Conservation (phyloP, 768 basidiomycete species). For the Tephrocybe sp. region DNA sequence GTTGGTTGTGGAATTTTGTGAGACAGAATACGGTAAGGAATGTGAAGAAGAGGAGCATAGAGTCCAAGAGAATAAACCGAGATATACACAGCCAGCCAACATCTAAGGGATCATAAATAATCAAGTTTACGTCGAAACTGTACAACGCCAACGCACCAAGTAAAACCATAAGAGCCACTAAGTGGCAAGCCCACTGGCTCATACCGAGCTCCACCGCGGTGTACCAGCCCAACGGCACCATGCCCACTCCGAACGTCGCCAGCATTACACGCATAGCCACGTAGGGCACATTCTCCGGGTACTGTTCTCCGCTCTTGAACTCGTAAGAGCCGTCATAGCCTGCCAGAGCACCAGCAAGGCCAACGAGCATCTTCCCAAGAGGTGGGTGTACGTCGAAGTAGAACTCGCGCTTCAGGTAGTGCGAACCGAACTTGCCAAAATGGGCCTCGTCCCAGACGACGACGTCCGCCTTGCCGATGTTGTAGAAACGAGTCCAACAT, state of each 20-base stretch:
- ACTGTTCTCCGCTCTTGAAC: conserved; percentile 88
- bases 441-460: conserved; percentile 99
- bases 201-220: conserved; percentile 94
- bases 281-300: conserved; percentile 85
- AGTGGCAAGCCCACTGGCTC: conserved; percentile 85
- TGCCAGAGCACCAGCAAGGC: conserved; percentile 84
- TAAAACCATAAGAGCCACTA: conserved; percentile 92
- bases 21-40: conserved; percentile 95
- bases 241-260: conserved; percentile 90
- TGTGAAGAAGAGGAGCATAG: conserved; percentile 99
- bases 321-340: conserved; percentile 93
- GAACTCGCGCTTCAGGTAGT: conserved; percentile 98
- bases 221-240: conserved; percentile 97
- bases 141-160: conserved; percentile 56
- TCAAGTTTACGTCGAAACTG: background rate
- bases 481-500: conserved; percentile 93
- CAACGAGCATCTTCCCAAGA: conserved; percentile 98
- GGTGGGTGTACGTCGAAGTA: conserved; percentile 99
- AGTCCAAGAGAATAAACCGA: conserved; percentile 95
- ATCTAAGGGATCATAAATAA: conserved; percentile 59
- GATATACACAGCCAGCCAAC: conserved; percentile 97
- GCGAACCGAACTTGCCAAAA: conserved; percentile 98
- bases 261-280: conserved; percentile 95
- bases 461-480: conserved; percentile 80
- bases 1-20: conserved; percentile 96